Percentiles rank a stretch among this genome's conserved stretches.
phyloP scores from a whole-genome alignment of 2,329 filamentous ascomycete genomes.

The Fusarium chuoi region DNA sequence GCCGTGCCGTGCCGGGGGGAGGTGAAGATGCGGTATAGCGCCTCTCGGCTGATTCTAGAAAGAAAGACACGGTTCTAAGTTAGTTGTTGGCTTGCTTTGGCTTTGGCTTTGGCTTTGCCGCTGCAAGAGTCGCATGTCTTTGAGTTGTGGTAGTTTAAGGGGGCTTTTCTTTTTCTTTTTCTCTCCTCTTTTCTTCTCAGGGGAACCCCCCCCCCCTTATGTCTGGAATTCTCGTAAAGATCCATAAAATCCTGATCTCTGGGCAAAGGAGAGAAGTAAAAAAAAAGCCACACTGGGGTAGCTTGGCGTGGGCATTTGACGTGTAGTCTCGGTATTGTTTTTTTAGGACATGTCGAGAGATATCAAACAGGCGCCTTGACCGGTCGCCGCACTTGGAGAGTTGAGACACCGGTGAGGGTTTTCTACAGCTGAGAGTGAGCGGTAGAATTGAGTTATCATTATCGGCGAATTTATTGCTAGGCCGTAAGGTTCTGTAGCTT shows the following conservation, averaged over 20 bases:
- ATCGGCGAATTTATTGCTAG: neutral
- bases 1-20: slow-evolving; percentile 10
- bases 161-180: neutral
- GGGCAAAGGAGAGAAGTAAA: neutral
- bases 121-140: slow-evolving; percentile 8
- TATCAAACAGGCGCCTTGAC: neutral
- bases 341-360: neutral
- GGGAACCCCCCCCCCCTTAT: neutral
- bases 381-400: slow-evolving; percentile 4
- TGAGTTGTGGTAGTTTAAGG: slow-evolving; percentile 16
- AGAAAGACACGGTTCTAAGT: slow-evolving; percentile 21
- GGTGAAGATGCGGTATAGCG: neutral
- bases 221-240: slow-evolving; percentile 7
- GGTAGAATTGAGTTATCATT: slow-evolving; percentile 9
- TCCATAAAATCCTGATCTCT: neutral
- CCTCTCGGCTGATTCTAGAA: slow-evolving; percentile 2
- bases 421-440: neutral
- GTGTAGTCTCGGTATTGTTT: neutral
- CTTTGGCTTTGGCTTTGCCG: slow-evolving; percentile 2
- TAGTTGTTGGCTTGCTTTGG: neutral
- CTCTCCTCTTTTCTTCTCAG: neutral
- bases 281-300: slow-evolving; percentile 1
- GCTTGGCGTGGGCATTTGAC: neutral
- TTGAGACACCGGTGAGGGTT: slow-evolving; percentile 15
- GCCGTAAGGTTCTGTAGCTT: neutral